Percentiles rank a stretch among this genome's conserved stretches.
Conservation (phyloP, 1,284 basidiomycete species). For the Boletus smithii region DNA sequence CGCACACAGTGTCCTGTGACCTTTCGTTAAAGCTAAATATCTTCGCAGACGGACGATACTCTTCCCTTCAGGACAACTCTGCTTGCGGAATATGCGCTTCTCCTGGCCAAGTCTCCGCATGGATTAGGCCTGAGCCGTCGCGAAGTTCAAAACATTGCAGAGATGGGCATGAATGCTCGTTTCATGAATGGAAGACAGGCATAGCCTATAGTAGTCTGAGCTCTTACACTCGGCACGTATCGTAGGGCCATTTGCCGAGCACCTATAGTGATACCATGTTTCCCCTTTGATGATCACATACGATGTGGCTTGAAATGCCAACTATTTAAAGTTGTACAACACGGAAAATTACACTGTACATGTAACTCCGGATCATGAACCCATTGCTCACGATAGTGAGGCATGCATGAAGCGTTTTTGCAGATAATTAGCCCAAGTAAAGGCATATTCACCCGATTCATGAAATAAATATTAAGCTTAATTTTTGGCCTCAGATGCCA, state of each 20-base stretch:
- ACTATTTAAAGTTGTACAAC: not conserved
- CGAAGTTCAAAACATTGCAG: conserved; percentile 55
- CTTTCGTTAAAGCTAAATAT: not conserved
- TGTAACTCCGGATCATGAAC: not conserved
- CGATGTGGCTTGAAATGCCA: not conserved
- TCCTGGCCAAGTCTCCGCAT: conserved; percentile 62
- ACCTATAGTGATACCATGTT: not conserved
- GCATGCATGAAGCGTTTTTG: not conserved
- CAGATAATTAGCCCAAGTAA: no score
- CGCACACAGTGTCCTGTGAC: conserved; percentile 11
- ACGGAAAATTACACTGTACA: not conserved
- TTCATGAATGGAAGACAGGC: conserved; percentile 31
- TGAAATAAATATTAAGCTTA: not conserved
- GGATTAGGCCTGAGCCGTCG: conserved; percentile 63
- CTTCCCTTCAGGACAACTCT: conserved; percentile 73
- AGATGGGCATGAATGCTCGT: conserved; percentile 57
- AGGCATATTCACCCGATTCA: no score
- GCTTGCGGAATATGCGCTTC: conserved; percentile 70
- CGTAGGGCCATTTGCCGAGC: not conserved
- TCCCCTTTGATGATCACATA: not conserved
- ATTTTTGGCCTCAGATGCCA: conserved; percentile 48
- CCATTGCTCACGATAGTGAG: not conserved
- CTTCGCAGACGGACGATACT: conserved; percentile 71
- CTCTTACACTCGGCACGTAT: no score
- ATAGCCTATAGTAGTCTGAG: no score